Evolutionary conservation across 352 stramenopile genomes (phyloP).

Genomic region (Globisporangium canariense): DNA sequence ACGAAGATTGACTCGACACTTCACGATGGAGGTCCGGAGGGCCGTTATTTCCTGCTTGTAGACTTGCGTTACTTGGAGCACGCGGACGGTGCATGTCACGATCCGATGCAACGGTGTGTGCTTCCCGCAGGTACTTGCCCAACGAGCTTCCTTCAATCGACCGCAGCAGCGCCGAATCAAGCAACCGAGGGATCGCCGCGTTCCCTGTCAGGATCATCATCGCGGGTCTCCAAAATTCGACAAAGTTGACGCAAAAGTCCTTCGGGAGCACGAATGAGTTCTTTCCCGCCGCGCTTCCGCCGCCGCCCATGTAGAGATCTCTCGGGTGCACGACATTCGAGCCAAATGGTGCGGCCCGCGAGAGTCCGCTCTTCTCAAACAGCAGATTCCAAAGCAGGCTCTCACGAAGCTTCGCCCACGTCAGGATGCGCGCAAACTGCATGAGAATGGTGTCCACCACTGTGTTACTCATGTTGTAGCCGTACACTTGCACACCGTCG

Average conservation of each 20-base stretch:
- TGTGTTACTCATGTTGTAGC: constrained; percentile 74
- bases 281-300: constrained; percentile 34
- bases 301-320: constrained; percentile 31
- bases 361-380: constrained; percentile 57
- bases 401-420: constrained; percentile 71
- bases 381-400: constrained; percentile 54
- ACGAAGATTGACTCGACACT: constrained; percentile 42
- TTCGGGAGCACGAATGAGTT: constrained; percentile 34
- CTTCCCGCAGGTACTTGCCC: constrained; percentile 55
- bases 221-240: constrained; percentile 47
- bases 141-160: constrained; percentile 49
- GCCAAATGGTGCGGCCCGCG: constrained; percentile 38
- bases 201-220: constrained; percentile 44
- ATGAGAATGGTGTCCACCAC: constrained; percentile 56
- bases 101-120: constrained; percentile 31
- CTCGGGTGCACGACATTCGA: constrained; percentile 60
- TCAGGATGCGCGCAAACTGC: constrained; percentile 55
- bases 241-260: constrained; percentile 53
- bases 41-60: constrained; percentile 28
- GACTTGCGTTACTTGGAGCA: constrained; percentile 25
- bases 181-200: constrained; percentile 36
- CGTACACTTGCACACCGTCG: constrained; percentile 58
- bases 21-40: constrained; percentile 46
- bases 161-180: constrained; percentile 39
- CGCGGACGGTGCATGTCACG: constrained; percentile 22